Percentiles rank a stretch among this genome's conserved stretches.
These are phyloP conservation scores for Dactylonectria macrodidyma DNA, from an alignment of 2,329 filamentous ascomycete species.

Conservation along the genomic window DNA sequence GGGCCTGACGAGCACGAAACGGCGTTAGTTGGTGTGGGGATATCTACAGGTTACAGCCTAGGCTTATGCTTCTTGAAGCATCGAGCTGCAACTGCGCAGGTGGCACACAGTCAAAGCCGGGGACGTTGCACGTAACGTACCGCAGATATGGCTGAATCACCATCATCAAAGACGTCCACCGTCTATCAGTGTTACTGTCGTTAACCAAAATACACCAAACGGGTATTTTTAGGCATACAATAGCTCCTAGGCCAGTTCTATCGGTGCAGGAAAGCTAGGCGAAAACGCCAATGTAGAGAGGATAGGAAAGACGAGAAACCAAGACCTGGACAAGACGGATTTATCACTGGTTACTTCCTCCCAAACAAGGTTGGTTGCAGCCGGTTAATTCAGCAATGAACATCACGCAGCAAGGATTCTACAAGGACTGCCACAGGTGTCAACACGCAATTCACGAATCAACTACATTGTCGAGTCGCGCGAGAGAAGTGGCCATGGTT, in stretches of 20 bases:
- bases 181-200: not conserved
- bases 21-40: not conserved
- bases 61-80: too few relatives aligned
- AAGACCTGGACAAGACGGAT: too few relatives aligned
- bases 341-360: not conserved
- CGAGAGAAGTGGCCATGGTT: not conserved
- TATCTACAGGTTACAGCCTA: too few relatives aligned
- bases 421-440: not conserved
- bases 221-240: not conserved
- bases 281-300: not conserved
- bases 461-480: not conserved
- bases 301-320: too few relatives aligned
- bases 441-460: not conserved
- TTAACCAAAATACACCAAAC: not conserved
- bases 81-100: not conserved
- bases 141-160: conserved; percentile 1
- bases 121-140: not conserved
- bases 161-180: not conserved
- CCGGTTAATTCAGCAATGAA: not conserved
- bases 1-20: not conserved
- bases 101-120: not conserved
- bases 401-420: not conserved
- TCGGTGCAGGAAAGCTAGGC: not conserved
- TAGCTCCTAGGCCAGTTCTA: not conserved
- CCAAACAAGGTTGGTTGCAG: not conserved